Conservation (phyloP, 1,284 basidiomycete species). For the Spongiforma sp. region DNA sequence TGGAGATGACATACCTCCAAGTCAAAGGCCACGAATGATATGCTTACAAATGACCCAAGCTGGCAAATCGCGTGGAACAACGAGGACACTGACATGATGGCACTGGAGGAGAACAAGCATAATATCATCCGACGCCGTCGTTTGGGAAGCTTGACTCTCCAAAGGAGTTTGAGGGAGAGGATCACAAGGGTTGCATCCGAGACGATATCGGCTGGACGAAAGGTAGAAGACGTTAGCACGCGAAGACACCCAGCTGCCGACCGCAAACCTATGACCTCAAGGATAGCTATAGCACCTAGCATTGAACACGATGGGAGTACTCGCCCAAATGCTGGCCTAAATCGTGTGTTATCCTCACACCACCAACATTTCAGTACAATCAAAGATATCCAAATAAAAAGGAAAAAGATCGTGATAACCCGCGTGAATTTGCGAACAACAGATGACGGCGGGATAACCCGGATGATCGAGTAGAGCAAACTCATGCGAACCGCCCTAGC, state of each 20-base stretch:
- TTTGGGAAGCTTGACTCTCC: neutral
- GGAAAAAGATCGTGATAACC: neutral
- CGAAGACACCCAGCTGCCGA: neutral
- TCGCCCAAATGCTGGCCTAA: neutral
- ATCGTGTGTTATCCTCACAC: neutral
- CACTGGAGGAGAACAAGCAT: neutral
- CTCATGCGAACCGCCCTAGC: conserved; percentile 1
- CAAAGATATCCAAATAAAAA: neutral
- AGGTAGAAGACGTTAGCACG: neutral
- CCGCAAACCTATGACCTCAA: neutral
- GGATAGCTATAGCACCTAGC: neutral
- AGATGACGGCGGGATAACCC: neutral
- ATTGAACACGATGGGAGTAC: neutral
- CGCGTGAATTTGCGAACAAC: neutral
- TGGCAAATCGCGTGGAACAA: neutral
- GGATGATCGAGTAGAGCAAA: neutral
- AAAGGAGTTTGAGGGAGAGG: conserved; percentile 1
- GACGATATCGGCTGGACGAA: neutral
- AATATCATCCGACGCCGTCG: neutral
- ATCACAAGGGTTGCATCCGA: neutral
- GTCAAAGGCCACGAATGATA: neutral
- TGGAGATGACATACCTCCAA: neutral
- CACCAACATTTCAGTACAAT: neutral
- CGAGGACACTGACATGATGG: neutral
- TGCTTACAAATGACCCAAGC: neutral